Evolutionary conservation across 805 yeast genomes (phyloP), one percentile per base, ranked within the genome.

Genomic region (Myxozyma neotropica): DNA sequence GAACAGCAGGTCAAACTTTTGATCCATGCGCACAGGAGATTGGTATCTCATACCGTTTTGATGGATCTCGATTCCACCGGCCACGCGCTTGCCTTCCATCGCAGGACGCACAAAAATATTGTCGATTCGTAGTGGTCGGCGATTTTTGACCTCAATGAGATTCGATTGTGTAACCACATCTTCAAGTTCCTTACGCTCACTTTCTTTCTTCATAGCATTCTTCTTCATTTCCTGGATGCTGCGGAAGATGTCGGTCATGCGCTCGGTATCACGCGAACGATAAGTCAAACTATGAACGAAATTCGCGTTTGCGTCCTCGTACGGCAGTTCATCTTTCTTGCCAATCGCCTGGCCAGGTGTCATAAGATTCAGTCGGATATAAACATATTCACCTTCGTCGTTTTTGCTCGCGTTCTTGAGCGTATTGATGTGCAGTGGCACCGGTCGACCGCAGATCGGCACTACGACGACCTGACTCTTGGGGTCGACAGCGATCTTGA

Each of bases 11-110:
- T 94, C 98, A 64, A 94, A 87, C 70, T 83, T 83, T 68, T 90
- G 95, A 69, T 93, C 98, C 17, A 85, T 79, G 70, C 92, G 83
- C 65, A 89, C 80, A 13, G 94, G 86, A 1, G 96, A 87, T 72
- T 89, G 96, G 74, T 92, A 94, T 68, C 98, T 82, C 64, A 94
- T 82, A 83, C 99, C 99, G 74, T 93, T 94, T 72, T 90, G 96
- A 74, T 93, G 99, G 62, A 93, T 89, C 64, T 89, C 89, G 57
- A 93, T 82, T 19, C 86, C 83, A 35, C 98, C 97, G 13, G 97
- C 93, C 29, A 87, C 85, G 74, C 96, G 89, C 73, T 93, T 93
- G n/a, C 97, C 88, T 73, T 93, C 99, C 0, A 97, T 97, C 49
- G 92, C 89, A 40, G 99, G 99, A 72, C 98, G 86, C 51, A 92